Conservation (phyloP, 2,329 filamentous ascomycete species). For the Phyllosticta paracitricarpa region DNA sequence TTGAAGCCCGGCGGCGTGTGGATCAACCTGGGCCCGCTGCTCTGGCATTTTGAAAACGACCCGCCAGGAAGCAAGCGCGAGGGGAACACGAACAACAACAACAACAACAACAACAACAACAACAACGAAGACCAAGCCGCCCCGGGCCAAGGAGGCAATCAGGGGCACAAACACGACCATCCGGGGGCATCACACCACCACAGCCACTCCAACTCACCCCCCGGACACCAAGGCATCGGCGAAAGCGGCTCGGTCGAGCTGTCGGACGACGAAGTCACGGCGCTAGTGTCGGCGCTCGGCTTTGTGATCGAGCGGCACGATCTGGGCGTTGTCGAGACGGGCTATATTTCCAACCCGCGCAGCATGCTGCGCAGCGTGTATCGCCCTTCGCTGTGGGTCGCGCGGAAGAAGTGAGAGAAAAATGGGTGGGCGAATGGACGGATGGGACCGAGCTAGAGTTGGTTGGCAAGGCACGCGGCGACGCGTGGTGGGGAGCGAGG, state of each 20-base stretch:
- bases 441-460: no score
- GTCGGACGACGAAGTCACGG: slow-evolving; percentile 76
- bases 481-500: no score
- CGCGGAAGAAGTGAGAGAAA: slow-evolving; percentile 48
- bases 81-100: slow-evolving; percentile 9
- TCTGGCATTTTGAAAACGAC: slow-evolving; percentile 91
- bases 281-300: slow-evolving; percentile 62
- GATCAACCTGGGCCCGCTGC: slow-evolving; percentile 79
- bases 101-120: slow-evolving; percentile 15
- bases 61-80: slow-evolving; percentile 47
- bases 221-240: slow-evolving; percentile 53
- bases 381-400: slow-evolving; percentile 73
- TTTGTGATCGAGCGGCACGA: slow-evolving; percentile 62
- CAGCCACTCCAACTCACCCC: background rate
- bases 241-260: slow-evolving; percentile 88
- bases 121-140: slow-evolving; percentile 10
- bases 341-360: slow-evolving; percentile 75
- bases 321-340: slow-evolving; percentile 45
- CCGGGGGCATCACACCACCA: slow-evolving; percentile 13
- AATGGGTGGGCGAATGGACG: no score
- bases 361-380: slow-evolving; percentile 87
- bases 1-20: slow-evolving; percentile 69
- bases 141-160: background rate
- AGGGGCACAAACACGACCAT: background rate
- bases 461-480: no score